Conservation (phyloP, 108 stramenopile species). For the Cyclotella baltica region DNA sequence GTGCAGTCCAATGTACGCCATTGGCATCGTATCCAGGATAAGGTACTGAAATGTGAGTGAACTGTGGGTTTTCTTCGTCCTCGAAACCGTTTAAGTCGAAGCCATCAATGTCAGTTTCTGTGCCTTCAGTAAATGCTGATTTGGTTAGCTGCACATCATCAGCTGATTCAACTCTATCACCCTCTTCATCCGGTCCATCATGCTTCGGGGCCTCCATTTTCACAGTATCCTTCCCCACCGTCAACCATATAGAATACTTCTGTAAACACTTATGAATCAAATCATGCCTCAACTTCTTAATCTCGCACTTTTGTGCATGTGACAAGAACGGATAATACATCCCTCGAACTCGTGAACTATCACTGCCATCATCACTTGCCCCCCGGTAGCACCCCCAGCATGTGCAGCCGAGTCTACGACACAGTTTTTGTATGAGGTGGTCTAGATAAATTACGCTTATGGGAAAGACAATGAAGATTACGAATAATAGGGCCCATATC, state of each 20-base stretch:
- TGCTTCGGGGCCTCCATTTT: too few species aligned
- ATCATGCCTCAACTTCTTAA: slow-evolving; percentile 1
- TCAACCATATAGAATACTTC: slow-evolving; percentile 5
- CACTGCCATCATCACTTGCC: not conserved
- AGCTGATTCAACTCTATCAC: not conserved
- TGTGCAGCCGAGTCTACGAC: slow-evolving; percentile 4
- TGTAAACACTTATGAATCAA: slow-evolving; percentile 7
- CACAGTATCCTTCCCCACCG: not conserved
- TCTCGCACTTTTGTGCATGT: not conserved
- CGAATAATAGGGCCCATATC: slow-evolving; percentile 22
- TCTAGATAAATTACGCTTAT: not conserved
- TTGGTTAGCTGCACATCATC: not conserved
- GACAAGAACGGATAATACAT: not conserved
- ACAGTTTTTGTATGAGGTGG: not conserved
- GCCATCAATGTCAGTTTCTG: not conserved
- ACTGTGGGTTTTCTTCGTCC: slow-evolving; percentile 4
- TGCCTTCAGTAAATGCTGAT: not conserved
- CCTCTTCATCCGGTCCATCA: not conserved
- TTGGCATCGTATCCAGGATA: slow-evolving; percentile 28
- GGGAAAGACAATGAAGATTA: slow-evolving; percentile 26
- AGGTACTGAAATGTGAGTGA: slow-evolving; percentile 24
- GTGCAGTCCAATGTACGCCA: slow-evolving; percentile 1
- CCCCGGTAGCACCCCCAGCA: not conserved
- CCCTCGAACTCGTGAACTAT: not conserved
- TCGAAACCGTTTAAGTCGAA: not conserved